A percentile compares a stretch with the other conserved stretches of the same genome.
Evolutionary conservation across 2,329 filamentous ascomycete genomes (phyloP).

Genomic region (Trichophyton verrucosum): DNA sequence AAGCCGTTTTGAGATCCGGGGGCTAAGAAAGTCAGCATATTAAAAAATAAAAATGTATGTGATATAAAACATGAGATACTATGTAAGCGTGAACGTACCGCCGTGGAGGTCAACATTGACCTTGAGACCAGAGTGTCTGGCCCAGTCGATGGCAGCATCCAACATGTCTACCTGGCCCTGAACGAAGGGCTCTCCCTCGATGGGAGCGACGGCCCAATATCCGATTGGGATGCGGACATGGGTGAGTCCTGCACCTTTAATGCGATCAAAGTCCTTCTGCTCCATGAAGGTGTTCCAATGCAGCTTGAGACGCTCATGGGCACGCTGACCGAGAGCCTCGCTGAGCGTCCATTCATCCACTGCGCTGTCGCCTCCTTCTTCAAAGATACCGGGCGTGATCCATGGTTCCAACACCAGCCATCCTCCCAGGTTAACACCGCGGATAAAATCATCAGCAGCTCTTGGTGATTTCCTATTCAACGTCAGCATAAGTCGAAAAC

Average conservation of each 20-base stretch:
- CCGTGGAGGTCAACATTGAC: conserved; percentile 58
- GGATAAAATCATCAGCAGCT: conserved; percentile 26
- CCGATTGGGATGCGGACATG: conserved; percentile 50
- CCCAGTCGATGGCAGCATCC: conserved; percentile 48
- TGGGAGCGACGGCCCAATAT: conserved; percentile 49
- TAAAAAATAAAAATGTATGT: neutral
- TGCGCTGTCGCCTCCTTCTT: conserved; percentile 36
- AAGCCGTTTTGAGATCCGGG: conserved; percentile 55
- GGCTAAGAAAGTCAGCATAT: conserved; percentile 24
- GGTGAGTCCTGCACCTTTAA: conserved; percentile 47
- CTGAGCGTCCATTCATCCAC: conserved; percentile 48
- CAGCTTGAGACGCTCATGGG: conserved; percentile 34
- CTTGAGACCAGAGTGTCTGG: conserved; percentile 45
- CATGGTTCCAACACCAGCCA: conserved; percentile 54
- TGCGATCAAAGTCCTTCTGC: conserved; percentile 43
- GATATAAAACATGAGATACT: conserved; percentile 4
- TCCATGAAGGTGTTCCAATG: conserved; percentile 52
- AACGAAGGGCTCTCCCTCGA: conserved; percentile 48
- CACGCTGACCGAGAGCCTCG: conserved; percentile 39
- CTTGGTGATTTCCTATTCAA: neutral
- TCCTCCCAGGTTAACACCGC: conserved; percentile 54
- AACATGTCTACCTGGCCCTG: conserved; percentile 49
- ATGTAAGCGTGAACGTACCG: conserved; percentile 32
- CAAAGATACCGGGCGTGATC: conserved; percentile 52
- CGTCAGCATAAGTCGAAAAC: neutral